Base-by-base conservation (phyloP, 805 yeast species). In the Ogataea dorogensis region DNA sequence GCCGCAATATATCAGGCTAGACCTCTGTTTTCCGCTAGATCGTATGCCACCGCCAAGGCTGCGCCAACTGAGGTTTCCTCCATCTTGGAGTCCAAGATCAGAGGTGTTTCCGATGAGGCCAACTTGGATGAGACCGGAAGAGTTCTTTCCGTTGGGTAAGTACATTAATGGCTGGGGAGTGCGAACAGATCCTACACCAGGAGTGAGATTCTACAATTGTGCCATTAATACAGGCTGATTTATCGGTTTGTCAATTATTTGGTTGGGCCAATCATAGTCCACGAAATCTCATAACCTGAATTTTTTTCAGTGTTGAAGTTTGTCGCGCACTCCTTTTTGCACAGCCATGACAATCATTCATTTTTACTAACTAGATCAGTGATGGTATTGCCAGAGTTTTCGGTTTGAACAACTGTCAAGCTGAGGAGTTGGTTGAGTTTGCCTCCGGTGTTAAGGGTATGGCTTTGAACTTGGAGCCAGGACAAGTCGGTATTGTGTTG, bases 341-440 rank as follows among this genome's bases (percentile, higher is more conserved):
- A 42, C 39, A 28, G 28, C 40, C 40, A 10, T 20, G 27, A 22
- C 36, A 33, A 12, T n/a, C n/a, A n/a, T n/a, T n/a, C n/a, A n/a
- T 11, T 26, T 18, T 33, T 68, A 68, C 73, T 70, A 68, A 70
- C 51, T 20, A 10, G 20, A 50, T 11, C 62, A 80, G 98, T 85
- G 99, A 93, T 74, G 99, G 99, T 93, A 93, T 93, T 68, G 99
- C 98, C 70, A 94, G 98, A 81, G 96, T 93, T 65, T 93, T 86
- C 76, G 99, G 99, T 76, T 78, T 93, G 63, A 93, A 89, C 93
- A 93, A 93, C 81, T 82, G 88, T 73, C 98, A 91, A 80, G 98
- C 98, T 67, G 98, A 93, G 78, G 99, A 93, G 77, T 81, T 93
- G 70, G 97, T 93, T 63, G 98, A 93, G 77, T 94, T 93, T 77